These are phyloP conservation scores for Fusarium camptoceras DNA, from an alignment of 2,329 filamentous ascomycete genomes.

Conservation along the genomic window DNA sequence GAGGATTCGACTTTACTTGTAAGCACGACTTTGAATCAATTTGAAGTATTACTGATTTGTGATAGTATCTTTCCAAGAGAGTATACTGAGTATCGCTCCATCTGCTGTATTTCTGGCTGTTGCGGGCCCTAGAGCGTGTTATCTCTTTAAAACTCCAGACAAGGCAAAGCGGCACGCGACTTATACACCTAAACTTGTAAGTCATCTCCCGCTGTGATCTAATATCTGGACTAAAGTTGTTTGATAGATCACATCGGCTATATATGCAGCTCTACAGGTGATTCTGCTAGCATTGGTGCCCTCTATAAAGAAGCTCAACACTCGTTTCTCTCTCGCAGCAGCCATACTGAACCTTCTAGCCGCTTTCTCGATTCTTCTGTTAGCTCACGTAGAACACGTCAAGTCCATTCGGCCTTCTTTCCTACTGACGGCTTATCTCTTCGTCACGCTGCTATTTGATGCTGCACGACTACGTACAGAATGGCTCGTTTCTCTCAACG, in stretches of 20 bases:
- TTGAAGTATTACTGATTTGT: not conserved
- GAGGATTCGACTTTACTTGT: constrained; percentile 51
- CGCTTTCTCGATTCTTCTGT: constrained; percentile 44
- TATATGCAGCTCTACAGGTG: constrained; percentile 45
- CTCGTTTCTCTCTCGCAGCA: constrained; percentile 46
- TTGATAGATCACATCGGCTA: constrained; percentile 38
- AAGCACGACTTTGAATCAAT: not conserved
- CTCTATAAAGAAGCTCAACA: constrained; percentile 43
- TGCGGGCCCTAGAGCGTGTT: constrained; percentile 37
- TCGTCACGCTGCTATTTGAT: constrained; percentile 50
- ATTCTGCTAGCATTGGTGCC: constrained; percentile 44
- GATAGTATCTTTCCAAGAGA: constrained; percentile 49
- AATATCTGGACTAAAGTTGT: not conserved
- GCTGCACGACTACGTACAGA: constrained; percentile 49
- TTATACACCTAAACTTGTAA: constrained; percentile 47
- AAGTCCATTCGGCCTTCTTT: constrained; percentile 51
- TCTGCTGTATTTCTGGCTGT: constrained; percentile 45
- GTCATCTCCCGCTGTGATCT: not conserved
- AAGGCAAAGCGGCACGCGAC: constrained; percentile 42
- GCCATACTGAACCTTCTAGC: constrained; percentile 47
- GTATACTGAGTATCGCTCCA: constrained; percentile 43
- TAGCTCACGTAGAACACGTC: constrained; percentile 50
- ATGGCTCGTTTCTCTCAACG: constrained; percentile 48
- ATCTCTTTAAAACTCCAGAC: constrained; percentile 43
- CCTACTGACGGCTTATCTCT: constrained; percentile 47